Conservation (phyloP, 2,329 filamentous ascomycete genomes). For the Fusarium phyllophilum region DNA sequence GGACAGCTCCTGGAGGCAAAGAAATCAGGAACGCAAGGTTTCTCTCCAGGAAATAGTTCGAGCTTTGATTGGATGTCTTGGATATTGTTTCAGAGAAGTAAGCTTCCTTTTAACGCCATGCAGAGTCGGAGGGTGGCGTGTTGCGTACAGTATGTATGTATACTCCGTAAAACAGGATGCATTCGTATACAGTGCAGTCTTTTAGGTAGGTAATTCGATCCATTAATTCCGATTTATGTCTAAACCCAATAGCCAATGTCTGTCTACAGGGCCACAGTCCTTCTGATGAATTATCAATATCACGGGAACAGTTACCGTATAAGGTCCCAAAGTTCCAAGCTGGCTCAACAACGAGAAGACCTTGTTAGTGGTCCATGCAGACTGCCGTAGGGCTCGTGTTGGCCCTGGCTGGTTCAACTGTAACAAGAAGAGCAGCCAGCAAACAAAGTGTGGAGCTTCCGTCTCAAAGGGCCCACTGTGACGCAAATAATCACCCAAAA, state of each 20-base stretch:
- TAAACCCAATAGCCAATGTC: neutral
- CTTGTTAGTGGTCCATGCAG: neutral
- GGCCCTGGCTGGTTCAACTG: constrained; percentile 1
- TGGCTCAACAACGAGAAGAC: constrained; percentile 1
- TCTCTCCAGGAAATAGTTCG: neutral
- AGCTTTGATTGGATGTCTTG: neutral
- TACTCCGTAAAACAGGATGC: neutral
- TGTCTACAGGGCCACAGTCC: neutral
- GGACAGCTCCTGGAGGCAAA: neutral
- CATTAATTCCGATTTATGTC: neutral
- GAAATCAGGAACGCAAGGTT: constrained; percentile 4
- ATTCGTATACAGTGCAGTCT: neutral
- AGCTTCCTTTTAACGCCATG: neutral
- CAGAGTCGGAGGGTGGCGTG: neutral
- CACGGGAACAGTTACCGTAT: neutral
- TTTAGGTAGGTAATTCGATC: neutral
- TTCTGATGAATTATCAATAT: neutral
- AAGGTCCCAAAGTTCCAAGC: neutral
- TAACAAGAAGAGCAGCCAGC: neutral
- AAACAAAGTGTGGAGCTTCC: constrained; percentile 16
- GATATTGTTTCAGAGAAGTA: constrained; percentile 11
- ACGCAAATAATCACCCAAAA: constrained; percentile 30
- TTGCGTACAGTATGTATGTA: neutral
- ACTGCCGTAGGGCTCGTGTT: constrained; percentile 12
- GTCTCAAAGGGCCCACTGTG: constrained; percentile 20